These are phyloP conservation scores for Fraxinus excelsior DNA, from an alignment of 257 asterid species.

Conservation along the genomic window DNA sequence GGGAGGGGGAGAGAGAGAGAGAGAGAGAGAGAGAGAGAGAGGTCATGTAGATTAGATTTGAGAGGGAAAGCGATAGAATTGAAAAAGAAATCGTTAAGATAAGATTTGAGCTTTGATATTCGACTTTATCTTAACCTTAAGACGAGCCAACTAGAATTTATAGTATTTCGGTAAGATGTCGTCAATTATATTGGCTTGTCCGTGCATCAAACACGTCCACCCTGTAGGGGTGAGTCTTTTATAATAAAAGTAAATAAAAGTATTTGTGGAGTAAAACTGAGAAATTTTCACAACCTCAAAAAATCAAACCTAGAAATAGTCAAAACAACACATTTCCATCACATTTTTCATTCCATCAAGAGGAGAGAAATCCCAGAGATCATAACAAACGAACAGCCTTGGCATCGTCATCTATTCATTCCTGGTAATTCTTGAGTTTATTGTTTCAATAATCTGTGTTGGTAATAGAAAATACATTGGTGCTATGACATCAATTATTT, in stretches of 20 bases:
- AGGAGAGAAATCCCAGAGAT: conserved; percentile 14
- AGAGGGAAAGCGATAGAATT: too few species aligned
- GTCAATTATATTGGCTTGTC: too few species aligned
- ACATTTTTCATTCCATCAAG: conserved; percentile 12
- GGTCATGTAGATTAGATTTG: too few species aligned
- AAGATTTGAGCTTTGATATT: too few species aligned
- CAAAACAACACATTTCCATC: not conserved
- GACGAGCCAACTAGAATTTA: not conserved
- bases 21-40: too few species aligned
- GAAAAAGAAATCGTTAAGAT: too few species aligned
- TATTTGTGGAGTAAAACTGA: conserved; percentile 33
- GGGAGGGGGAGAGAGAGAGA: too few species aligned
- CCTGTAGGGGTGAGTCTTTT: not conserved
- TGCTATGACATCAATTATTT: not conserved
- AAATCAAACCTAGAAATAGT: conserved; percentile 24
- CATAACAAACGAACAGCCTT: not conserved
- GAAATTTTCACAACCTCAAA: conserved; percentile 33
- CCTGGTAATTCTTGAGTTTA: conserved; percentile 23
- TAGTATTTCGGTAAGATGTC: not conserved
- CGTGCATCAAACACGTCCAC: too few species aligned
- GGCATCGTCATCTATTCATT: not conserved
- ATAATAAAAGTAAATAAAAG: conserved; percentile 19
- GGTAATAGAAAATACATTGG: not conserved
- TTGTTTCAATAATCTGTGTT: not conserved
- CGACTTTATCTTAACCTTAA: not conserved